Evolutionary conservation across 192 early-diverging fungal species (phyloP).

Genomic region (Linnemannia schmuckeri): DNA sequence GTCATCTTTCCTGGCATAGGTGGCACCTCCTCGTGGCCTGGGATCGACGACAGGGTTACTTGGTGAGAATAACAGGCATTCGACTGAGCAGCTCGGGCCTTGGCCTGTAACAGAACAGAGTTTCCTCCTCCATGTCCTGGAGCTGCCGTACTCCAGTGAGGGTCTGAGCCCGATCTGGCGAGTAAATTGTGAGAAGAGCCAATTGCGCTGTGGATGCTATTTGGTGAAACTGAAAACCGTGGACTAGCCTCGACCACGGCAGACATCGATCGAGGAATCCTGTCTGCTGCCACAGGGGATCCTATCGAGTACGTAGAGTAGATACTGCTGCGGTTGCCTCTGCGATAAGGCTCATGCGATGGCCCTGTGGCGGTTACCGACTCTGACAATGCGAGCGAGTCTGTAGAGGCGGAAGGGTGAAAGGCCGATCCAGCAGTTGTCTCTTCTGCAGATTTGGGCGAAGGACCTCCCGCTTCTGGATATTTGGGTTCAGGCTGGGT

Average conservation of each 20-base stretch:
- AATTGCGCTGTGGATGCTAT: not conserved
- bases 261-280: not conserved
- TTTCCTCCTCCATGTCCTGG: not conserved
- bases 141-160: constrained; percentile 1
- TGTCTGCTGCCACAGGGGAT: constrained; percentile 15
- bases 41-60: constrained; percentile 37
- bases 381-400: not conserved
- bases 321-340: constrained; percentile 7
- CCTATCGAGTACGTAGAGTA: constrained; percentile 12
- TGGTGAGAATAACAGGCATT: constrained; percentile 32
- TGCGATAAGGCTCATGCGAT: not conserved
- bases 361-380: not conserved
- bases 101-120: not conserved
- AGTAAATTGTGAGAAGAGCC: constrained; percentile 1
- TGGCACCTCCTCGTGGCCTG: constrained; percentile 38
- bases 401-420: not conserved
- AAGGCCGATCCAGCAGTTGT: not conserved
- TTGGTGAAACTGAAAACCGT: not conserved
- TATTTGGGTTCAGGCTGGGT: constrained; percentile 25
- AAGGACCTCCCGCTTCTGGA: not conserved
- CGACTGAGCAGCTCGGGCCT: not conserved
- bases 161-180: not conserved
- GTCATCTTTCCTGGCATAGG: constrained; percentile 44
- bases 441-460: not conserved
- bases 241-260: constrained; percentile 4